Conservation (phyloP, 257 asterid genomes). For the Solanum virginianum region DNA sequence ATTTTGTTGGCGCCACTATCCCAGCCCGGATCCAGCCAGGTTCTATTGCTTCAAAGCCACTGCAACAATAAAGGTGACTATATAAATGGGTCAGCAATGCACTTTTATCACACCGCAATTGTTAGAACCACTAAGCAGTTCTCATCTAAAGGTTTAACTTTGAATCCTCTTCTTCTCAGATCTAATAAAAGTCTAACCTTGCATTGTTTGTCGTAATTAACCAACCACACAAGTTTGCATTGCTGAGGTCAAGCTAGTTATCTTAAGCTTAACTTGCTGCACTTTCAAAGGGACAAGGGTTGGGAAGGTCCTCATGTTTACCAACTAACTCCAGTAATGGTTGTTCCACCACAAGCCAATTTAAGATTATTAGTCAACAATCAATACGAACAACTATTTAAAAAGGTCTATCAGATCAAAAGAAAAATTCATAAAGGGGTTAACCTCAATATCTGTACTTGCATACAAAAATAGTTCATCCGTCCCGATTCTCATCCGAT, state of each 20-base stretch:
- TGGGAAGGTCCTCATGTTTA: neutral
- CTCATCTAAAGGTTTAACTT: too few species aligned
- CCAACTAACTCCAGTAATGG: neutral
- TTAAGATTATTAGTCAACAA: neutral
- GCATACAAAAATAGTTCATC: conserved; percentile 60
- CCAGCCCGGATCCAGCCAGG: too few species aligned
- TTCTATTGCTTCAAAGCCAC: too few species aligned
- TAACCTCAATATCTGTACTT: conserved; percentile 89
- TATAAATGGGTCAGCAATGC: too few species aligned
- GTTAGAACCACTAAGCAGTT: too few species aligned
- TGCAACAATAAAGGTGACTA: too few species aligned
- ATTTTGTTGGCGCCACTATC: too few species aligned
- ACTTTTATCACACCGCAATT: too few species aligned
- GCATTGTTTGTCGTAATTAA: neutral
- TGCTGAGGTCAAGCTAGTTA: neutral
- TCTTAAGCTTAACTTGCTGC: neutral
- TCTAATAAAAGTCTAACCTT: too few species aligned
- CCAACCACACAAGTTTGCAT: neutral
- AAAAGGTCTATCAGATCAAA: neutral
- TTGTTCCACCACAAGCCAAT: neutral
- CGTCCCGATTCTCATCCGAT: conserved; percentile 56
- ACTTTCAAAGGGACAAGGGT: neutral
- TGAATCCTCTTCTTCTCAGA: too few species aligned
- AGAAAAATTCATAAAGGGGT: neutral
- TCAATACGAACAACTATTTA: neutral